These are phyloP conservation scores for Claviceps digitariae DNA, from an alignment of 2,329 filamentous ascomycete genomes.

Conservation along the genomic window DNA sequence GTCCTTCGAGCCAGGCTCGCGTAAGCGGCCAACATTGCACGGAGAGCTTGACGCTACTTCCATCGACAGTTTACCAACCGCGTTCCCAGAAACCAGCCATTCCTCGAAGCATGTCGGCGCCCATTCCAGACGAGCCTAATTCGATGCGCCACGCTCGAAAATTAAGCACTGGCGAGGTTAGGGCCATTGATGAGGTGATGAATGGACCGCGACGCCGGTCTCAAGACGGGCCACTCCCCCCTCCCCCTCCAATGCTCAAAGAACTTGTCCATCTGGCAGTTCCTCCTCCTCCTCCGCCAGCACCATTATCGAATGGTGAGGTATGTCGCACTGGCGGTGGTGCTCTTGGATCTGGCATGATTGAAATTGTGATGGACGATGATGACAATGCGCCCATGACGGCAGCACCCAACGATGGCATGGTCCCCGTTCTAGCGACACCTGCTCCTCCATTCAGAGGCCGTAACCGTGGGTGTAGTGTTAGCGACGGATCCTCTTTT, in stretches of 20 bases:
- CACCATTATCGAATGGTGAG: slow-evolving; percentile 36
- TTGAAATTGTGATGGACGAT: slow-evolving; percentile 55
- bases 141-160: slow-evolving; percentile 20
- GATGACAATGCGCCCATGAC: slow-evolving; percentile 25
- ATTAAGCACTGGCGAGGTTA: slow-evolving; percentile 23
- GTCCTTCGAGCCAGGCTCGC: slow-evolving; percentile 25
- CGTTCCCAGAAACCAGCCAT: slow-evolving; percentile 32
- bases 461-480: slow-evolving; percentile 45
- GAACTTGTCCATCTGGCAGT: slow-evolving; percentile 49
- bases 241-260: slow-evolving; percentile 42
- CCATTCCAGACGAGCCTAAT: slow-evolving; percentile 27
- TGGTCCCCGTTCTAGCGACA: slow-evolving; percentile 30
- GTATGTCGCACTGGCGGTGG: slow-evolving; percentile 28
- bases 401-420: slow-evolving; percentile 27
- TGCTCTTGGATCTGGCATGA: slow-evolving; percentile 38
- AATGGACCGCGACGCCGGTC: slow-evolving; percentile 30
- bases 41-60: slow-evolving; percentile 33
- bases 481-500: slow-evolving; percentile 33
- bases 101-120: slow-evolving; percentile 49
- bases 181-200: slow-evolving; percentile 34
- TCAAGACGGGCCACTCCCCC: slow-evolving; percentile 37
- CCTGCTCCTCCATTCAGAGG: slow-evolving; percentile 30
- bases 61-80: slow-evolving; percentile 47
- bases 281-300: slow-evolving; percentile 48
- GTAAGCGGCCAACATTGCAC: slow-evolving; percentile 17